These are phyloP conservation scores for Kingdonia uniflora DNA, from an alignment of 164 flowering plant genomes.

Conservation along the genomic window DNA sequence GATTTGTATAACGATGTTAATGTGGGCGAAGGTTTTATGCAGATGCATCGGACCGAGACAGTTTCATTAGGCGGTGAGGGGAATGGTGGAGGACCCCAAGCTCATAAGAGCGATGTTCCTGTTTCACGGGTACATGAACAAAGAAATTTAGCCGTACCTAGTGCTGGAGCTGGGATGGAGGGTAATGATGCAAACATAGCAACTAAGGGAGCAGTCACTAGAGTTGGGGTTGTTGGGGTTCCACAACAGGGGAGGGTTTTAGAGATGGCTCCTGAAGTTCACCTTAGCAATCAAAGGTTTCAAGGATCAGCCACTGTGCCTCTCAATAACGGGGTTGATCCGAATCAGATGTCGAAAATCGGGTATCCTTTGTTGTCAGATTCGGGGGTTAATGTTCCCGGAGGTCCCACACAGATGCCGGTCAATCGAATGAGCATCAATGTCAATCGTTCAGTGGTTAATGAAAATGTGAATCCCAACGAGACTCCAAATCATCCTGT, in stretches of 20 bases:
- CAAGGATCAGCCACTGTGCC: conserved; percentile 34
- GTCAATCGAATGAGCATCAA: conserved; percentile 21
- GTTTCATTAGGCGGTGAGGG: conserved; percentile 21
- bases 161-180: conserved; percentile 30
- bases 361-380: conserved; percentile 25
- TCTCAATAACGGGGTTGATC: conserved; percentile 25
- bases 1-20: conserved; percentile 69
- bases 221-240: conserved; percentile 21
- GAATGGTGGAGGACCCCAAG: conserved; percentile 33
- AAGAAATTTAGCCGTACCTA: conserved; percentile 17
- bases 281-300: conserved; percentile 30
- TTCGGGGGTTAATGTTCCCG: conserved; percentile 24
- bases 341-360: conserved; percentile 24
- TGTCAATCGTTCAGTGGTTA: conserved; percentile 21
- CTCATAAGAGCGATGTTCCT: conserved; percentile 26
- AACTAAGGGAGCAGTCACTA: conserved; percentile 20
- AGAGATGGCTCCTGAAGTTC: conserved; percentile 26
- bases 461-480: conserved; percentile 16
- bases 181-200: conserved; percentile 23
- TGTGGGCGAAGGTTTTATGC: conserved; percentile 58
- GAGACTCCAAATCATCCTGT: conserved; percentile 17
- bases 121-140: conserved; percentile 27
- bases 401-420: conserved; percentile 23
- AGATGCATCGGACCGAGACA: conserved; percentile 43
- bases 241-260: conserved; percentile 24